Evolutionary conservation across 352 stramenopile species (phyloP), one percentile per base, ranked within the genome.

Genomic region (Peronospora tabacina): DNA sequence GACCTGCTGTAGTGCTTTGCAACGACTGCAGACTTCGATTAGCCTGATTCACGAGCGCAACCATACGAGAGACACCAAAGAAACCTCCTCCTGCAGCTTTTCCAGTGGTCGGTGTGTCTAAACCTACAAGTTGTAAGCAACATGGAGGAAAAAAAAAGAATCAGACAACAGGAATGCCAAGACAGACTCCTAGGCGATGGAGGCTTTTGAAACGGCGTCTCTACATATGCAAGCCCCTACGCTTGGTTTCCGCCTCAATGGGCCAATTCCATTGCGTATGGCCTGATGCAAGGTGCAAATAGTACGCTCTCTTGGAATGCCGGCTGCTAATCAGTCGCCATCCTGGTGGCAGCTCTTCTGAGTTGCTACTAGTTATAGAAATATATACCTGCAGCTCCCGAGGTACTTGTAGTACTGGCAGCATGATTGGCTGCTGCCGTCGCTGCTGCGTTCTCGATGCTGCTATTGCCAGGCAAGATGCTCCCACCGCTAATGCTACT

Each of bases 291-390:
- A 90, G 29, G 48, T 90, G 79, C 32, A 90, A 58, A 58, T 75
- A 90, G 38, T 90, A 88, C 39, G 84, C 75, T 30, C 64, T 70
- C 22, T 76, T 76, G 34, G 69, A 75, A 48, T 84, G 63, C 15
- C 80, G 66, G 59, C 76, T 88, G 57, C 66, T 77, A 44, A 87
- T 59, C 51, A 86, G 61, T 28, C 76, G 75, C 80, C 80, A 90
- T 28, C 76, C 79, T 6, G 63, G 48, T 33, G 72, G 76, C 17
- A 88, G 51, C 34, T 72, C 73, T 29, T 75, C 55, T 8, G 52
- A 42, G 26, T 28, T 35, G 26, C 7, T 46, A 60, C 17, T 43
- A 60, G 22, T 35, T 40, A 45, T 45, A 17, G 34, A 35, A 35
- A 33, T 67, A 35, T 32, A 33, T 67, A 74, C 61, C 61, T 71